Conservation (phyloP, 345 rosid genomes). For the Clausena lansium region DNA sequence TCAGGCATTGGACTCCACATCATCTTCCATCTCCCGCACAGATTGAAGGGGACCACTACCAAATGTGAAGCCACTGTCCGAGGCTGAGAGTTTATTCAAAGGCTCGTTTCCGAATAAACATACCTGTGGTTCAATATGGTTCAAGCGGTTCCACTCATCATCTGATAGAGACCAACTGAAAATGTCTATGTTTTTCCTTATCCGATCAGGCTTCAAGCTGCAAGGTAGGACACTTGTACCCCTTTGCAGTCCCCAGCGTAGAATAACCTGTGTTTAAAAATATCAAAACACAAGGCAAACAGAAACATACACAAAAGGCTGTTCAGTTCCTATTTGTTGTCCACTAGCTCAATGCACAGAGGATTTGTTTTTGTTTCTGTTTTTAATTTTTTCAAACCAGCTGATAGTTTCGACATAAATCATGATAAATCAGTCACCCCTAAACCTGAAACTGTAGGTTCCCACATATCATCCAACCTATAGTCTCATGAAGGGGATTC, state of each 20-base stretch:
- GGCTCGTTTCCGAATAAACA: slow-evolving; percentile 51
- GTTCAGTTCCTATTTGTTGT: neutral
- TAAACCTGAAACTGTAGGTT: neutral
- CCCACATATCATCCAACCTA: neutral
- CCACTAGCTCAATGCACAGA: neutral
- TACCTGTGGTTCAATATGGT: slow-evolving; percentile 55
- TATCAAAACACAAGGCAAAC: neutral
- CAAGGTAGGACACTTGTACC: slow-evolving; percentile 63
- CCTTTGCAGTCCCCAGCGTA: slow-evolving; percentile 64
- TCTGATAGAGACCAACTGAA: slow-evolving; percentile 49
- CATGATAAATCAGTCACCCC: neutral
- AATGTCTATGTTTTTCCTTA: slow-evolving; percentile 49
- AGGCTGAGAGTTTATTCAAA: slow-evolving; percentile 31
- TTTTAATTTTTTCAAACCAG: neutral
- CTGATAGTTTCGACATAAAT: neutral
- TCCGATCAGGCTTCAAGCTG: slow-evolving; percentile 53
- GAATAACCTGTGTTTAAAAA: slow-evolving; percentile 36
- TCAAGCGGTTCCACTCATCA: slow-evolving; percentile 45
- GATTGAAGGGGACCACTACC: slow-evolving; percentile 56
- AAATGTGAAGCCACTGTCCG: slow-evolving; percentile 35
- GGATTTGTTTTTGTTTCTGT: neutral
- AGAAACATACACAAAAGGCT: neutral
- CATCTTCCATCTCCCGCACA: slow-evolving; percentile 53
- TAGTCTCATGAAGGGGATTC: neutral
- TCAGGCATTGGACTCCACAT: slow-evolving; percentile 39